These are phyloP conservation scores for Stellera chamaejasme DNA, from an alignment of 345 rosid genomes.

Conservation along the genomic window DNA sequence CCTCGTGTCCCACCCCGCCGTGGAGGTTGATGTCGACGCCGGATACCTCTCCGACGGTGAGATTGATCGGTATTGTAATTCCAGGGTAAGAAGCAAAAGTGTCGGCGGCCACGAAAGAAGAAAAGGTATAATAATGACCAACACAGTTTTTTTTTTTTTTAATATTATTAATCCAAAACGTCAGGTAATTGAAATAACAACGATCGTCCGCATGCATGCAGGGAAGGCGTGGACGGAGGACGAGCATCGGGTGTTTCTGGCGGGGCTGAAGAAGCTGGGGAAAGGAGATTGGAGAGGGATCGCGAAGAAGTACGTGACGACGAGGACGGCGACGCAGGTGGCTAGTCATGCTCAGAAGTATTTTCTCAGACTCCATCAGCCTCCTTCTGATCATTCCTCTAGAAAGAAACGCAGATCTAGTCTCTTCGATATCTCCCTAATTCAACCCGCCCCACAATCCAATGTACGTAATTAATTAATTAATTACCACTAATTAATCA, in stretches of 20 bases:
- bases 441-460: slow-evolving; percentile 9
- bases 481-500: no score
- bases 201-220: slow-evolving; percentile 4
- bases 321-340: slow-evolving; percentile 56
- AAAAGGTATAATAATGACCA: slow-evolving; percentile 26
- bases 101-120: slow-evolving; percentile 16
- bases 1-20: slow-evolving; percentile 14
- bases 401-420: slow-evolving; percentile 52
- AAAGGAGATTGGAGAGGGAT: slow-evolving; percentile 78
- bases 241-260: slow-evolving; percentile 44
- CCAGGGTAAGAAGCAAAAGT: slow-evolving; percentile 11
- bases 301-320: slow-evolving; percentile 37
- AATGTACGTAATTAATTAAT: no score
- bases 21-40: slow-evolving; percentile 15
- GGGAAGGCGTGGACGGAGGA: slow-evolving; percentile 69
- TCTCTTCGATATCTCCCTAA: slow-evolving; percentile 40
- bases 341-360: slow-evolving; percentile 79
- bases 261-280: slow-evolving; percentile 40
- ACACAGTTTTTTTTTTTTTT: background rate
- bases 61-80: slow-evolving; percentile 11
- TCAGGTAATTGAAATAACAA: background rate
- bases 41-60: slow-evolving; percentile 54
- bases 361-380: slow-evolving; percentile 27
- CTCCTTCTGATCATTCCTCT: slow-evolving; percentile 8
- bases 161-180: no score